Evolutionary conservation across 2,329 filamentous ascomycete genomes (phyloP).

Genomic region (Colletotrichum gigasporum): DNA sequence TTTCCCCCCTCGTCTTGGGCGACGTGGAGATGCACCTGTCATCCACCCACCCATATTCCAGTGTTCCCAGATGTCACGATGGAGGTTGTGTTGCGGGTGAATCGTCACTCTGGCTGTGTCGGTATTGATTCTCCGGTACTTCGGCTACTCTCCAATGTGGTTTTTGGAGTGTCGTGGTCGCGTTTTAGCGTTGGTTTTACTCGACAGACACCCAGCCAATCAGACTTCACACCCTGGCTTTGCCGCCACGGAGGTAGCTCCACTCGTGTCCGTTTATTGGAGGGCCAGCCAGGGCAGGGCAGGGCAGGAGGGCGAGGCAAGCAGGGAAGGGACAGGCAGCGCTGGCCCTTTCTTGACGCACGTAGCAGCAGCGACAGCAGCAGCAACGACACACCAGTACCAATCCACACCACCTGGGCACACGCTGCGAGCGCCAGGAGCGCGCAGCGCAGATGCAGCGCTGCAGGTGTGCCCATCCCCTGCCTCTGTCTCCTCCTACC

Average conservation of each 20-base stretch:
- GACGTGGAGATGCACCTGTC: background rate
- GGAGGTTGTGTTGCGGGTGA: background rate
- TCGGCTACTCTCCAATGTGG: background rate
- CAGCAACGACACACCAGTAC: background rate
- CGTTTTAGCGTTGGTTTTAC: constrained; percentile 19
- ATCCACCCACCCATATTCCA: background rate
- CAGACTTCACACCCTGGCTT: background rate
- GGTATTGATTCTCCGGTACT: constrained; percentile 2
- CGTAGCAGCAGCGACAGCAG: background rate
- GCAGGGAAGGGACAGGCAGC: background rate
- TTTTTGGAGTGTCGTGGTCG: constrained; percentile 9
- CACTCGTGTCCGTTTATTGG: background rate
- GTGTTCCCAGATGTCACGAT: constrained; percentile 1
- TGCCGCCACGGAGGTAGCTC: background rate
- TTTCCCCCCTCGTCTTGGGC: background rate
- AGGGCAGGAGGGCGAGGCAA: background rate
- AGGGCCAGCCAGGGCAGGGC: background rate
- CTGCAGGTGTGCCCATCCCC: constrained; percentile 3
- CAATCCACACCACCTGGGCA: no score
- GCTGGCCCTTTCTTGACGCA: background rate
- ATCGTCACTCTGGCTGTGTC: background rate
- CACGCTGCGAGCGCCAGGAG: background rate
- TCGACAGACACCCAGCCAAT: constrained; percentile 2
- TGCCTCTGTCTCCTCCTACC: background rate
- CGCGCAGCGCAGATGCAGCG: background rate